Conservation (phyloP, 768 basidiomycete genomes). For the Russula sp. region DNA sequence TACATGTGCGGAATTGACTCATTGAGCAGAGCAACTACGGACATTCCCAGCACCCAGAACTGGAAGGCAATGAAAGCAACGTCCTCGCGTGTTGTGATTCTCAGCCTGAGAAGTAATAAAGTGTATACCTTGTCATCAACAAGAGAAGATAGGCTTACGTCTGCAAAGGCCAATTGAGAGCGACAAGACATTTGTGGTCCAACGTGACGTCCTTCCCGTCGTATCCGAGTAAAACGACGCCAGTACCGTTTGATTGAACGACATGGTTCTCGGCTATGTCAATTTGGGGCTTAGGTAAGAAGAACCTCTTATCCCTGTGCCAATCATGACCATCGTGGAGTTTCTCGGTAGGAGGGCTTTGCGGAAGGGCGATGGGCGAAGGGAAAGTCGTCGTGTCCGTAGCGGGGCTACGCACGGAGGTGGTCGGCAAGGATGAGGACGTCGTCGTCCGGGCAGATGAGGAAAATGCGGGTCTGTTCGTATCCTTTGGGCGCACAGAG, state of each 20-base stretch:
- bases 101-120: constrained; percentile 40
- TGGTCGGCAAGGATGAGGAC: not conserved
- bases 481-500: not conserved
- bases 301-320: not conserved
- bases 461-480: not conserved
- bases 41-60: constrained; percentile 76
- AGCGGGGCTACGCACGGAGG: not conserved
- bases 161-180: constrained; percentile 65
- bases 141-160: constrained; percentile 40
- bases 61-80: constrained; percentile 73
- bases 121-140: constrained; percentile 10
- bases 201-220: constrained; percentile 36
- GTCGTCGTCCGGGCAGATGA: not conserved
- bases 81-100: constrained; percentile 72
- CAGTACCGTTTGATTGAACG: constrained; percentile 15
- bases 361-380: too few species aligned
- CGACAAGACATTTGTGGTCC: constrained; percentile 45
- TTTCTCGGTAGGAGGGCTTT: too few species aligned
- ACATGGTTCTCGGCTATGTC: not conserved
- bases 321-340: too few species aligned
- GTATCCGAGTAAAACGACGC: constrained; percentile 32
- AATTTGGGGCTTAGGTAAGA: not conserved
- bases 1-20: constrained; percentile 76
- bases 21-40: constrained; percentile 60
- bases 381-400: not conserved